Conservation (phyloP, 2,329 filamentous ascomycete genomes). For the Didymella keratinophila region DNA sequence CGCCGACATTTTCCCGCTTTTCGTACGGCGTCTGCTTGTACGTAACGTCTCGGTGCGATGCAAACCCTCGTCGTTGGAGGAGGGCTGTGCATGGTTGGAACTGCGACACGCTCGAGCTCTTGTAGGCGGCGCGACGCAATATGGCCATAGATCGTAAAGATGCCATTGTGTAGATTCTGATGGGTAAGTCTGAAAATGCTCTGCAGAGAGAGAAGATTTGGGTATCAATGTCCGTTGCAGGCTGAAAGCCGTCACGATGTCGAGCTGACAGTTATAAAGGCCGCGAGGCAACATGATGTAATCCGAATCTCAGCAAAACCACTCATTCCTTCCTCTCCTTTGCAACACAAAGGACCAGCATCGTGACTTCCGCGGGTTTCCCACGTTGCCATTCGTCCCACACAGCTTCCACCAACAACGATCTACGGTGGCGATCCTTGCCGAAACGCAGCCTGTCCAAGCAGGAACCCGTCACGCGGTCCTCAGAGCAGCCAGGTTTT, state of each 20-base stretch:
- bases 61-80: constrained; percentile 19
- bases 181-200: neutral
- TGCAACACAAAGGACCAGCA: constrained; percentile 7
- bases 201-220: neutral
- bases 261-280: constrained; percentile 1
- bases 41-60: constrained; percentile 21
- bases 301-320: neutral
- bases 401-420: constrained; percentile 1
- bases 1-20: constrained; percentile 28
- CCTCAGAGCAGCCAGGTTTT: neutral
- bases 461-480: constrained; percentile 3
- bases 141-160: neutral
- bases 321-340: neutral
- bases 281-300: constrained; percentile 2
- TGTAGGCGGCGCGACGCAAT: constrained; percentile 1
- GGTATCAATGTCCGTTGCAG: neutral
- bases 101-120: neutral
- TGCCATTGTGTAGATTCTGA: neutral
- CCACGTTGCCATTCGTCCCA: constrained; percentile 1
- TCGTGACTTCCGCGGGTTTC: constrained; percentile 7
- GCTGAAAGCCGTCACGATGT: neutral
- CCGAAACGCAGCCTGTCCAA: neutral
- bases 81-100: constrained; percentile 11
- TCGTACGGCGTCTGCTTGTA: constrained; percentile 29
- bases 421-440: neutral